phyloP scores from a whole-genome alignment of 768 basidiomycete species.

The Daedaleopsis nitida region DNA sequence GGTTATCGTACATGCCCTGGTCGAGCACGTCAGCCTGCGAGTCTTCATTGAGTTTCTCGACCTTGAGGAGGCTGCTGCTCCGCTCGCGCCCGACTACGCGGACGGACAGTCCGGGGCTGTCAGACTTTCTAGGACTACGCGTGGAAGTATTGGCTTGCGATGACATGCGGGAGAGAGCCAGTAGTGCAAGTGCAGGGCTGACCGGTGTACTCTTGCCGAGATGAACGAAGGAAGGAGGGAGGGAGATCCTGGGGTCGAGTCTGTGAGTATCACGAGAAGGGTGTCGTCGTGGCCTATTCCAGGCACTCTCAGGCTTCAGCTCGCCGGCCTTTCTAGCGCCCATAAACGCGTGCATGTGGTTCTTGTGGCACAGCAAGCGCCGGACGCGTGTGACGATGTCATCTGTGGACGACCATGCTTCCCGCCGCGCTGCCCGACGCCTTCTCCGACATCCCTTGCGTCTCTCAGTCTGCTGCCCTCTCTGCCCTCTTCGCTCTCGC shows the following conservation, averaged over 20 bases:
- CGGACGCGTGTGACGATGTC: slow-evolving; percentile 7
- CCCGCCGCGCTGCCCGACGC: not conserved
- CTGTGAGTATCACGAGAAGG: not conserved
- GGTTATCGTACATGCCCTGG: slow-evolving; percentile 78
- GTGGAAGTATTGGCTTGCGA: slow-evolving; percentile 12
- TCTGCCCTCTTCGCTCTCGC: not conserved
- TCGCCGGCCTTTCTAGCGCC: not conserved
- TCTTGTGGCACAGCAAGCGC: too few relatives aligned
- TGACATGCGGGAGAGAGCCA: slow-evolving; percentile 13
- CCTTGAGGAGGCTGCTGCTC: slow-evolving; percentile 79
- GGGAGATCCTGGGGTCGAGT: slow-evolving; percentile 7
- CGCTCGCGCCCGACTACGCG: slow-evolving; percentile 27
- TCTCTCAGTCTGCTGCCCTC: slow-evolving; percentile 3
- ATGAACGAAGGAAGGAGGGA: too few relatives aligned
- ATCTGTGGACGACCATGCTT: not conserved
- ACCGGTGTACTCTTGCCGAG: not conserved
- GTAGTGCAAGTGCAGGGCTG: not conserved
- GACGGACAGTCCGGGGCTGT: slow-evolving; percentile 21
- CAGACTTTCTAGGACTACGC: slow-evolving; percentile 12
- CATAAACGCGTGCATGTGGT: slow-evolving; percentile 2
- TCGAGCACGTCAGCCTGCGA: slow-evolving; percentile 76
- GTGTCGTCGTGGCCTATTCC: slow-evolving; percentile 20
- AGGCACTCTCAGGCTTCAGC: not conserved
- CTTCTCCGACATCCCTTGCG: not conserved
- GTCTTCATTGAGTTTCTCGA: slow-evolving; percentile 77